phyloP scores from a whole-genome alignment of 2,329 filamentous ascomycete genomes.

The Ceratocystis papillata region DNA sequence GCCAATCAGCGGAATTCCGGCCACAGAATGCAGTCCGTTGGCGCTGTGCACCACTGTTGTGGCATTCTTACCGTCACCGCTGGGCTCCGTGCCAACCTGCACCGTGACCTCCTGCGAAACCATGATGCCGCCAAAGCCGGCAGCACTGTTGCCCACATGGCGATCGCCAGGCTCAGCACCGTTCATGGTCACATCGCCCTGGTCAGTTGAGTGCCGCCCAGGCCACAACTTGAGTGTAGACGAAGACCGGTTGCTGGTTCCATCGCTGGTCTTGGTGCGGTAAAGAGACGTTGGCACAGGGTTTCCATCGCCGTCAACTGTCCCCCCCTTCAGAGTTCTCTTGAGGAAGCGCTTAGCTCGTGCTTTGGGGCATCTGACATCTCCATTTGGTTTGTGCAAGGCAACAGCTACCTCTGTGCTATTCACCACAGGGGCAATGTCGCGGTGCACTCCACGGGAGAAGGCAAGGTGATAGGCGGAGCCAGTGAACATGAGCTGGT shows the following conservation, averaged over 20 bases:
- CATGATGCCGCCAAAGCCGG: constrained; percentile 46
- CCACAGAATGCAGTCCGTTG: constrained; percentile 10
- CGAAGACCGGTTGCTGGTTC: constrained; percentile 28
- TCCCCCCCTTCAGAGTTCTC: constrained; percentile 9
- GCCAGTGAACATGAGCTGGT: constrained; percentile 50
- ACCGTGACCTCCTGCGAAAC: constrained; percentile 52
- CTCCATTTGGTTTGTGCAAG: not conserved
- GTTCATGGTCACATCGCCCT: not conserved
- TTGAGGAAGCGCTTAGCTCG: constrained; percentile 22
- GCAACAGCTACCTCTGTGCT: not conserved
- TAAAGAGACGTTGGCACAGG: constrained; percentile 27
- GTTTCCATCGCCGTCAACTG: constrained; percentile 30
- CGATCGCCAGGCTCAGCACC: not conserved
- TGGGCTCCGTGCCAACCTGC: constrained; percentile 29
- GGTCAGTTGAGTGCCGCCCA: constrained; percentile 23
- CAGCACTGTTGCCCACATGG: constrained; percentile 21
- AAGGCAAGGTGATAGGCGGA: constrained; percentile 49
- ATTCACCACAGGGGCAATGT: constrained; percentile 44
- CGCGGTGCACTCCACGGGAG: constrained; percentile 48
- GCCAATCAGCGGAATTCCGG: constrained; percentile 19
- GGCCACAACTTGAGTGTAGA: constrained; percentile 32
- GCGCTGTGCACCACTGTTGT: constrained; percentile 3
- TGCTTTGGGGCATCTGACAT: not conserved
- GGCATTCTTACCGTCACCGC: constrained; percentile 26
- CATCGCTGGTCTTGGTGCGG: constrained; percentile 26